phyloP scores from a whole-genome alignment of 768 basidiomycete genomes.

The Chlorophyllum brunneum region DNA sequence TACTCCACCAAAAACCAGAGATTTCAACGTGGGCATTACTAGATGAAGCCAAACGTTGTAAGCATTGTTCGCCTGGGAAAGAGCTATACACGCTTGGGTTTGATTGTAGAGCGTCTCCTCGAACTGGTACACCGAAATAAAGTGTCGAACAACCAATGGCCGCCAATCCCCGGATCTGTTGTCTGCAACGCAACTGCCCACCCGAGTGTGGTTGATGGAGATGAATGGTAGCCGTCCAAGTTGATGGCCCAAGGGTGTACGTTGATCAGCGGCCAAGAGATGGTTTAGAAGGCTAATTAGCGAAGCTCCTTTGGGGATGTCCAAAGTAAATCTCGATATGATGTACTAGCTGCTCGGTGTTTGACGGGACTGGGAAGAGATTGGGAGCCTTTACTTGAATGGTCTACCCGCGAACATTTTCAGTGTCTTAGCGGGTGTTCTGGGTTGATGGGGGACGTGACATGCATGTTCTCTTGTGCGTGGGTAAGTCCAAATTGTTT shows the following conservation, averaged over 20 bases:
- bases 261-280: not conserved
- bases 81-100: too few relatives aligned
- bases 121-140: too few relatives aligned
- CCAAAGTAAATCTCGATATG: constrained; percentile 7
- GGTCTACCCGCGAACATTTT: constrained; percentile 13
- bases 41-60: too few relatives aligned
- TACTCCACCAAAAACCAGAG: too few relatives aligned
- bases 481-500: not conserved
- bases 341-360: not conserved
- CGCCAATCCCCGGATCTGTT: not conserved
- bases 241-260: not conserved
- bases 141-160: too few relatives aligned
- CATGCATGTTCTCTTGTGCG: not conserved
- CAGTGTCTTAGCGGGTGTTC: not conserved
- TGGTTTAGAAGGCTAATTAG: not conserved
- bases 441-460: not conserved
- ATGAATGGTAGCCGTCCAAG: not conserved
- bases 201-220: not conserved
- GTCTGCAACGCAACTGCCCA: not conserved
- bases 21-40: too few relatives aligned
- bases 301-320: constrained; percentile 5
- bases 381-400: constrained; percentile 2
- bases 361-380: constrained; percentile 1
- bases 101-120: not conserved
- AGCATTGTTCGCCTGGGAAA: too few relatives aligned